Evolutionary conservation across 345 rosid genomes (phyloP), one percentile per base, ranked within the genome.

Genomic region (Mallotus nudiflorus): DNA sequence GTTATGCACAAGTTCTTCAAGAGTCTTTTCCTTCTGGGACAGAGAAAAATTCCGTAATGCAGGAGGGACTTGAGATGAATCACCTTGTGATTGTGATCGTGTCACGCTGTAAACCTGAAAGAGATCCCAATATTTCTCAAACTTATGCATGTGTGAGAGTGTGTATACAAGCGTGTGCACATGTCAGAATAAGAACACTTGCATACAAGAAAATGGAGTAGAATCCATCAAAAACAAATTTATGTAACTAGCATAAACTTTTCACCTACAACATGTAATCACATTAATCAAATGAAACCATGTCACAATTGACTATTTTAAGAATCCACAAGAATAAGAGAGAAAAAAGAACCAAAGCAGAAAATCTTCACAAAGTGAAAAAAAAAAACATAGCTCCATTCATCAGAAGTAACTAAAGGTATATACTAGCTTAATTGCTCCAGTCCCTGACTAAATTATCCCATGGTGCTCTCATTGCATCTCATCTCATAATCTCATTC

Each of bases 21-120:
- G 82, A 53, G 96, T 81, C 81, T 86, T 92, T 62, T 92, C 97
- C 83, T 92, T 95, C 50, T 95, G 93, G 14, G 90, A 83, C 83
- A 95, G 56, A 33, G 97, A 69, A 74, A 92, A 95, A 78, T 88
- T 90, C 83, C 85, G 88, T 68, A 92, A 75, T 22, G 96, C 96
- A 65, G 92, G 74, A 51, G 97, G 94, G 54, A 86, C 57, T 73
- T 63, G 68, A 62, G 72, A 77, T 56, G 75, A 76, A 75, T 70
- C 74, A 52, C 70, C 85, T 67, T 35, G 45, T 9, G 78, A 77
- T 52, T 80, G 80, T 11, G 85, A 80, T 27, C 62, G 88, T 48
- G 77, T 66, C 73, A 73, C 79, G 25, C 64, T 69, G 77, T 75
- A 69, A 69, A 81, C 67, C 90, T 85, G 86, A 54, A 80, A 74